phyloP scores from a whole-genome alignment of 2,329 filamentous ascomycete species.

The Trichoderma citrinoviride region DNA sequence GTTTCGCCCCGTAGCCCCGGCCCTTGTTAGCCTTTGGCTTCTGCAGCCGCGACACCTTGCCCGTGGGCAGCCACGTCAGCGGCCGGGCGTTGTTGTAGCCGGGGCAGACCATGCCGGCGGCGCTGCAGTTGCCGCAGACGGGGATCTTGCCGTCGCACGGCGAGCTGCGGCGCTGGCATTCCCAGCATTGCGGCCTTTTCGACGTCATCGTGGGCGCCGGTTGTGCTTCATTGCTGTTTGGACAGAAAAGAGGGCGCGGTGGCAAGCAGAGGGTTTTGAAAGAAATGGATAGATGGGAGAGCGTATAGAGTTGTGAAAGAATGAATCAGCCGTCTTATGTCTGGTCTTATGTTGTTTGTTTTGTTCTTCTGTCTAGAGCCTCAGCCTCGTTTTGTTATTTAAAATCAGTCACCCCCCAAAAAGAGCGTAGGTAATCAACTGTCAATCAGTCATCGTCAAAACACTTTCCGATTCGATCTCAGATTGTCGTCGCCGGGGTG shows the following conservation, averaged over 20 bases:
- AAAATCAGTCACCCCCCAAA: too few relatives aligned
- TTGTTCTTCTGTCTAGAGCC: too few relatives aligned
- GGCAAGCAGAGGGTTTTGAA: too few relatives aligned
- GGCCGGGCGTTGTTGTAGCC: conserved; percentile 41
- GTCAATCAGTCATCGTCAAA: too few relatives aligned
- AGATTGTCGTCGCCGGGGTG: neutral
- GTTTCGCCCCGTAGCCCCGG: neutral
- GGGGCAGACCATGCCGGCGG: conserved; percentile 37
- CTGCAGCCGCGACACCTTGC: conserved; percentile 30
- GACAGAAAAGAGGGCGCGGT: neutral
- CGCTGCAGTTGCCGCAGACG: conserved; percentile 38
- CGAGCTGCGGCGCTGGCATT: conserved; percentile 40
- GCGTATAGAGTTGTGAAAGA: too few relatives aligned
- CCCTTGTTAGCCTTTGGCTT: neutral
- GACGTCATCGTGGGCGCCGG: conserved; percentile 14
- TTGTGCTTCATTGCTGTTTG: conserved; percentile 7
- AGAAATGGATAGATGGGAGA: too few relatives aligned
- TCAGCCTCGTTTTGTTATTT: too few relatives aligned
- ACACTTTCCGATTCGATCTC: neutral
- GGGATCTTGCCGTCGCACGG: conserved; percentile 41
- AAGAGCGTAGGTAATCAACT: too few relatives aligned
- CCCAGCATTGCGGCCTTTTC: conserved; percentile 38
- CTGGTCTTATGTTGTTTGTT: neutral
- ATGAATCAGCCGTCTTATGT: neutral
- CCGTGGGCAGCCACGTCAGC: conserved; percentile 41